Evolutionary conservation across 306 rosid genomes (phyloP).

Genomic region (Psophocarpus tetragonolobus): DNA sequence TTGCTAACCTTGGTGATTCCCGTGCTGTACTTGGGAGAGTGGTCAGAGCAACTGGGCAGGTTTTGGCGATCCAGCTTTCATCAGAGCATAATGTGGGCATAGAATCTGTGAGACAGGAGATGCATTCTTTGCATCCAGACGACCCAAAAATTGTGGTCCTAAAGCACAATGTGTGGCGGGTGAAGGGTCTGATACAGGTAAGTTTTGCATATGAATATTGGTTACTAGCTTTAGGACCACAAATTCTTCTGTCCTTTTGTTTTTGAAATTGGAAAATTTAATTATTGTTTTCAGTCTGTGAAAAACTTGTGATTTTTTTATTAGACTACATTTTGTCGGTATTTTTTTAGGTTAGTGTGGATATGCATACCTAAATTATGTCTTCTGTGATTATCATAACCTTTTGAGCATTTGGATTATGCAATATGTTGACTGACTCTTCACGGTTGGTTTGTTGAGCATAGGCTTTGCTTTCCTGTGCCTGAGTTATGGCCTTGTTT

Average conservation of each 20-base stretch:
- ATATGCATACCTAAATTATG: slow-evolving; percentile 2
- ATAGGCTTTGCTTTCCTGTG: slow-evolving; percentile 2
- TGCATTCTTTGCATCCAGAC: slow-evolving; percentile 90
- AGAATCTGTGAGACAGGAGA: slow-evolving; percentile 90
- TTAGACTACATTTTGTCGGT: slow-evolving; percentile 5
- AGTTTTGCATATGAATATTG: not conserved
- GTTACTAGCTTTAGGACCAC: slow-evolving; percentile 13
- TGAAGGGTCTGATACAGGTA: slow-evolving; percentile 96
- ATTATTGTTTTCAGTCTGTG: not conserved
- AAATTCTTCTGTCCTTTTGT: not conserved
- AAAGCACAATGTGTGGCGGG: slow-evolving; percentile 98
- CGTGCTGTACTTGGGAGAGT: slow-evolving; percentile 90
- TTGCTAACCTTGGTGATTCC: slow-evolving; percentile 96
- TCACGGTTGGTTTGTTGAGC: not conserved
- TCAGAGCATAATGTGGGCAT: slow-evolving; percentile 85
- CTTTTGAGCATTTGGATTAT: not conserved
- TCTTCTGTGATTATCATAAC: not conserved
- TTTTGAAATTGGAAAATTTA: slow-evolving; percentile 7
- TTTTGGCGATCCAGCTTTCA: slow-evolving; percentile 77
- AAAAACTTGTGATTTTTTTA: not conserved
- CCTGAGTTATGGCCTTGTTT: not conserved
- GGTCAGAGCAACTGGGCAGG: slow-evolving; percentile 79
- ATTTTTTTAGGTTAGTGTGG: not conserved
- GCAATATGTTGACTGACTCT: slow-evolving; percentile 9
- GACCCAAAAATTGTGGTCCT: slow-evolving; percentile 79